These are phyloP conservation scores for Cyberlindnera lachancei DNA, from an alignment of 805 yeast genomes.

Conservation along the genomic window DNA sequence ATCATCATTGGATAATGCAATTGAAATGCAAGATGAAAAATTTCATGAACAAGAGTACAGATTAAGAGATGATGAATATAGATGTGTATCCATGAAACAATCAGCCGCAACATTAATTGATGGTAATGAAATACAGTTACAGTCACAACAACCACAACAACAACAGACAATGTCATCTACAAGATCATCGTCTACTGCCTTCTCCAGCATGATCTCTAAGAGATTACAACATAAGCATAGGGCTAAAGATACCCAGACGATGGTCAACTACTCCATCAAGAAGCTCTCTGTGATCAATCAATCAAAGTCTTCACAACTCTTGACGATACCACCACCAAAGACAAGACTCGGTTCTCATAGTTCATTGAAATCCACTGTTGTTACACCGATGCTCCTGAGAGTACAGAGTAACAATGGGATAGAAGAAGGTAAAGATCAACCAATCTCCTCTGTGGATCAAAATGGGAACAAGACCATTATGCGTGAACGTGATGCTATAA, in stretches of 20 bases:
- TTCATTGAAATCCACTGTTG: constrained; percentile 2
- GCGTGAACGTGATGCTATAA: constrained; percentile 21
- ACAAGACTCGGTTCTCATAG: not conserved
- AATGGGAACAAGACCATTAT: constrained; percentile 5
- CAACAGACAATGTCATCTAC: too few relatives aligned
- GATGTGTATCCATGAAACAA: constrained; percentile 17
- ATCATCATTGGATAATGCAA: too few relatives aligned
- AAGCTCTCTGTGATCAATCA: constrained; percentile 19
- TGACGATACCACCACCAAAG: not conserved
- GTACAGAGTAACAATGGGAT: too few relatives aligned
- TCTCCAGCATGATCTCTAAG: too few relatives aligned
- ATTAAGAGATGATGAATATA: not conserved
- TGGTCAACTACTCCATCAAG: constrained; percentile 15
- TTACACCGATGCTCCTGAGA: constrained; percentile 11
- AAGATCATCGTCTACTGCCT: too few relatives aligned
- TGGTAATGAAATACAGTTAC: too few relatives aligned
- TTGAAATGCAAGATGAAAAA: too few relatives aligned
- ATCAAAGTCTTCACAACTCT: constrained; percentile 14
- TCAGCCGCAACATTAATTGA: constrained; percentile 23
- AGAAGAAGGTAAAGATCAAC: too few relatives aligned
- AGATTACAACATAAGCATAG: too few relatives aligned
- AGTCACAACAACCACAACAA: too few relatives aligned
- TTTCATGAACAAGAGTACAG: not conserved
- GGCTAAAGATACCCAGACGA: too few relatives aligned
- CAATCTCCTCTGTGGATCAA: not conserved